Evolutionary conservation across 2,329 filamentous ascomycete genomes (phyloP).

Genomic region (Juglanconis oblonga): DNA sequence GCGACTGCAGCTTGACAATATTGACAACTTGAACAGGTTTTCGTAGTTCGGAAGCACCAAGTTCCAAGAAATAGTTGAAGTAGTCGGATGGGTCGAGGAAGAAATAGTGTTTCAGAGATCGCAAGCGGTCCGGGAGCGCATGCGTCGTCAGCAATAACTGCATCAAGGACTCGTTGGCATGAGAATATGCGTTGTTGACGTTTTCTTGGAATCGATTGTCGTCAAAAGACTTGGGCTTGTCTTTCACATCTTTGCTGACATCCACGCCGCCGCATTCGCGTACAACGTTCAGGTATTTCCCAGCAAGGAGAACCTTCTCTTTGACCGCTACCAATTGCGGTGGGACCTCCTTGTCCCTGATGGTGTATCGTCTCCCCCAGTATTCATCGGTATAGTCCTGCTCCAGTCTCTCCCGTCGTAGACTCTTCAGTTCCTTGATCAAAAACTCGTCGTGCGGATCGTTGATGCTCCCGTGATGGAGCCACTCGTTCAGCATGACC

Average conservation of each 20-base stretch:
- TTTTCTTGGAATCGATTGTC: conserved; percentile 92
- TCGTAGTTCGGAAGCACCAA: conserved; percentile 82
- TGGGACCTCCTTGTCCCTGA: conserved; percentile 86
- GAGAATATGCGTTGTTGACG: conserved; percentile 89
- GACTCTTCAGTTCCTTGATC: conserved; percentile 93
- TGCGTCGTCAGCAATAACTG: conserved; percentile 90
- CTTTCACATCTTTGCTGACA: conserved; percentile 80
- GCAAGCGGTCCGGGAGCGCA: conserved; percentile 78
- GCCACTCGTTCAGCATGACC: conserved; percentile 97
- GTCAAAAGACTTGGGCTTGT: conserved; percentile 90
- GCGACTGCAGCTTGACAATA: conserved; percentile 85
- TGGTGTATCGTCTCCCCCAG: conserved; percentile 96
- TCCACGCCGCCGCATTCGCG: conserved; percentile 95
- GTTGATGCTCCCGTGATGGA: conserved; percentile 92
- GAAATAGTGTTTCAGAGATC: conserved; percentile 97
- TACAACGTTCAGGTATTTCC: conserved; percentile 97
- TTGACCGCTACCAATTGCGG: conserved; percentile 88
- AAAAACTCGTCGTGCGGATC: conserved; percentile 93
- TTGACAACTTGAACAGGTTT: conserved; percentile 89
- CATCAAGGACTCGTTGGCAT: conserved; percentile 91
- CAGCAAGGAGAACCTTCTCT: conserved; percentile 90
- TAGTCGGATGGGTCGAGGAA: conserved; percentile 98
- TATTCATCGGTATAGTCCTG: conserved; percentile 99
- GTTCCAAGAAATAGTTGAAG: conserved; percentile 95
- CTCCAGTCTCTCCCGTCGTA: conserved; percentile 83